Conservation (phyloP, 2,329 filamentous ascomycete species). For the Chalara sp. region DNA sequence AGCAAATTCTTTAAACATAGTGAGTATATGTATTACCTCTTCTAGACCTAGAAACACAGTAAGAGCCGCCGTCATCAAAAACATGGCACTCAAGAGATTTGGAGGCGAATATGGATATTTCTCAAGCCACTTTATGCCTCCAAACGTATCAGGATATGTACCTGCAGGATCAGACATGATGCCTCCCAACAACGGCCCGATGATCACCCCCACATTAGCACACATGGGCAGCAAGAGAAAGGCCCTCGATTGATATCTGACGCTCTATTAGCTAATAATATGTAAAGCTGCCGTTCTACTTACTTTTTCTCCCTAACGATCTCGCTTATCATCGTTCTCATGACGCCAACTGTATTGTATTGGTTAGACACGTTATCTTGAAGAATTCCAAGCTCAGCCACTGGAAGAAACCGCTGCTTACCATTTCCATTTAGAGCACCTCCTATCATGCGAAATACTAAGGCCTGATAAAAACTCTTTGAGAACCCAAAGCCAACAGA, state of each 20-base stretch:
- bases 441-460: constrained; percentile 53
- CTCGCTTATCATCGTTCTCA: constrained; percentile 69
- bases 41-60: constrained; percentile 30
- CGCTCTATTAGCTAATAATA: constrained; percentile 1
- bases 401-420: too few species aligned
- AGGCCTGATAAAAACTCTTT: constrained; percentile 49
- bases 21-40: constrained; percentile 15
- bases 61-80: constrained; percentile 26
- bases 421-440: constrained; percentile 64
- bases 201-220: constrained; percentile 51
- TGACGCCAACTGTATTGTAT: constrained; percentile 46
- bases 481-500: constrained; percentile 66
- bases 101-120: constrained; percentile 39
- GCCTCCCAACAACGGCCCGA: constrained; percentile 37
- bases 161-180: constrained; percentile 36
- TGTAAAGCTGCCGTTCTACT: neutral
- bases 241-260: constrained; percentile 33
- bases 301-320: constrained; percentile 64
- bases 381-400: too few species aligned
- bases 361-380: too few species aligned
- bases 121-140: constrained; percentile 33
- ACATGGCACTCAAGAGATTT: constrained; percentile 31
- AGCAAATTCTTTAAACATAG: neutral
- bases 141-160: constrained; percentile 32
- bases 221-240: constrained; percentile 50